Base-by-base conservation (phyloP, 139 green algal genomes). In the Chlorella sp. region DNA sequence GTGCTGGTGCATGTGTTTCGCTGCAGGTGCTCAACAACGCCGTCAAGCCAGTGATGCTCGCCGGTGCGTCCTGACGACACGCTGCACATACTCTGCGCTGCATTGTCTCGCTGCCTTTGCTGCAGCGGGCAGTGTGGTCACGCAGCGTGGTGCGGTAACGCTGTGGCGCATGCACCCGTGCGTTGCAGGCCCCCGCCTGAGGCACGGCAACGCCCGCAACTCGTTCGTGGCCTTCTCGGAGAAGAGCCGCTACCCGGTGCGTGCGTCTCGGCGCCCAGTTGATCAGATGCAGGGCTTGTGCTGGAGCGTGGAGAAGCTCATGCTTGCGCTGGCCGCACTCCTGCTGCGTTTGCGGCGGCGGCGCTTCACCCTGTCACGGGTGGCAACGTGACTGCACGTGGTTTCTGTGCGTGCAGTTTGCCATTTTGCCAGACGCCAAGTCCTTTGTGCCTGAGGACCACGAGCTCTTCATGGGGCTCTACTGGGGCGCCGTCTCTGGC, bases 351-450 rank as follows among this genome's bases (percentile, higher is more conserved):
- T 55, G 42, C 17, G 10, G 42, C 42, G 10, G 10, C 42, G 17
- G 42, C 42, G 17, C 42, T 55, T 55, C 42, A 55, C 17, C 17
- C 10, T 55, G 42, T 55, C 42, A 10, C 42, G 42, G 10, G 10
- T 10, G 42, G 42, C 42, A 55, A 17, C 10, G 42, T 55, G 42
- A 10, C 42, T 55, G 42, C 10, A 55, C 42, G 42, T 55, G 42
- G 10, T 55, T 10, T 17, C 10, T 55, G 42, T 55, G 55, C 20
- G 14, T 62, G 42, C 67, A 72, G 59, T 80, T 91, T 49, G 89
- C 91, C 3, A 73, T 76, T 32, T 86, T 91, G 78, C 82, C 91
- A 30, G 86, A 90, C 62, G 90, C 80, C 20, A 96, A 95, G 79
- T 87, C 88, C 4, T 62, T 93, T 1, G 82, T 96, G 62, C 82